Percentiles rank a stretch among this genome's conserved stretches.
Conservation (phyloP, 768 basidiomycete genomes). For the Mycena indigotica region DNA sequence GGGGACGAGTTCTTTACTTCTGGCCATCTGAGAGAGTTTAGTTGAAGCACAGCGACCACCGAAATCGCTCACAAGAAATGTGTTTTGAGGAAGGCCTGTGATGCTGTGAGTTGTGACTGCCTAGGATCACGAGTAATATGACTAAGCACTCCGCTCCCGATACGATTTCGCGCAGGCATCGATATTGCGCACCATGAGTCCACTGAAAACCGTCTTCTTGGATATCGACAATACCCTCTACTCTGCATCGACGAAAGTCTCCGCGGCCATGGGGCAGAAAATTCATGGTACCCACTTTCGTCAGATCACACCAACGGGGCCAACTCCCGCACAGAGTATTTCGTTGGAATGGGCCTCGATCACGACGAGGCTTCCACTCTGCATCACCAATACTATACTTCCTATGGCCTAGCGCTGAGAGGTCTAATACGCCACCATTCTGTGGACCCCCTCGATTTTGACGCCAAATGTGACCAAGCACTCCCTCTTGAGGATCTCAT, state of each 20-base stretch:
- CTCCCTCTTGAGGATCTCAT: slow-evolving; percentile 83
- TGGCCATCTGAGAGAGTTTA: slow-evolving; percentile 64
- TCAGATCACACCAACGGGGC: neutral
- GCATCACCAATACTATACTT: slow-evolving; percentile 71
- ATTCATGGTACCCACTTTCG: slow-evolving; percentile 61
- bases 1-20: slow-evolving; percentile 81
- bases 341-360: slow-evolving; percentile 65
- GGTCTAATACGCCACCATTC: slow-evolving; percentile 77
- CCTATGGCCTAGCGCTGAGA: slow-evolving; percentile 82
- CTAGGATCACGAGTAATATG: neutral
- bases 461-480: slow-evolving; percentile 79
- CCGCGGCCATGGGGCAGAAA: slow-evolving; percentile 75
- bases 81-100: slow-evolving; percentile 8
- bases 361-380: slow-evolving; percentile 70
- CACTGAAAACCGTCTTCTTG: slow-evolving; percentile 32
- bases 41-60: slow-evolving; percentile 5
- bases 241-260: slow-evolving; percentile 72
- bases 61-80: slow-evolving; percentile 16
- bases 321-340: slow-evolving; percentile 57
- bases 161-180: too few relatives aligned
- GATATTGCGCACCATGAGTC: too few relatives aligned
- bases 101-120: neutral
- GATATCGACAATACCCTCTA: slow-evolving; percentile 83
- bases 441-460: slow-evolving; percentile 84
- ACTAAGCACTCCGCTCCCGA: too few relatives aligned